Base-by-base conservation (phyloP, 345 rosid species). In the Boechera stricta region DNA sequence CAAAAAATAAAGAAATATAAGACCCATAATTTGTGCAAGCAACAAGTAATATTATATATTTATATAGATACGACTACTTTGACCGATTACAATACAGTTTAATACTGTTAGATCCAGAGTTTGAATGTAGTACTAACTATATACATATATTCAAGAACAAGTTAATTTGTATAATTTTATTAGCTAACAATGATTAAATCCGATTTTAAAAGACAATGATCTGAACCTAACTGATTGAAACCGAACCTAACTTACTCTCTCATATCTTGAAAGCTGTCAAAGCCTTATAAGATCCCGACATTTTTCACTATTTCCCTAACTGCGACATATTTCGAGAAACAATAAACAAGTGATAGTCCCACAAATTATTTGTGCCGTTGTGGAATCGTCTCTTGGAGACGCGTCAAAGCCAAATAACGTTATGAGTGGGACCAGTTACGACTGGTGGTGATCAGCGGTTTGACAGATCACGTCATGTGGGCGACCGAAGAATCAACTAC, bases 401-500 rank as follows among this genome's bases (percentile, higher is more conserved):
- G 56, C 71, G 77, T 77, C 69, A 69, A 69, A 69, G 79, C 2
- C 73, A 68, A 65, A 48, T 48, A 71, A 56, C 2, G 63, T 6
- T 32, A 21, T 16, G 15, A 32, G 28, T 7, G 67, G 77, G 72
- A 9, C 73, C 68, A 54, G 18, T 1, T 1, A 64, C 6, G 81
- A 65, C 54, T 38, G 60, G 68, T 66, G 72, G 72, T 66, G 81
- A 77, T 77, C 81, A 71, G 81, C 67, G 44, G 61, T 26, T 65
- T 77, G 77, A 71, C 81, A 77, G 77, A 77, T 77, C 81, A 71
- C 56, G 67, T 71, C 77, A 77, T 71, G 72, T 71, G 81, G 81
- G 57, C 39, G 81, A 65, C 55, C 1, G 54, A 18, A 71, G 62
- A 77, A 48, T 45, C 80, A 48, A 64, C 72, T 5, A 77, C 81